phyloP scores from a whole-genome alignment of 2,329 filamentous ascomycete genomes.

The Aspergillus viridinutans region DNA sequence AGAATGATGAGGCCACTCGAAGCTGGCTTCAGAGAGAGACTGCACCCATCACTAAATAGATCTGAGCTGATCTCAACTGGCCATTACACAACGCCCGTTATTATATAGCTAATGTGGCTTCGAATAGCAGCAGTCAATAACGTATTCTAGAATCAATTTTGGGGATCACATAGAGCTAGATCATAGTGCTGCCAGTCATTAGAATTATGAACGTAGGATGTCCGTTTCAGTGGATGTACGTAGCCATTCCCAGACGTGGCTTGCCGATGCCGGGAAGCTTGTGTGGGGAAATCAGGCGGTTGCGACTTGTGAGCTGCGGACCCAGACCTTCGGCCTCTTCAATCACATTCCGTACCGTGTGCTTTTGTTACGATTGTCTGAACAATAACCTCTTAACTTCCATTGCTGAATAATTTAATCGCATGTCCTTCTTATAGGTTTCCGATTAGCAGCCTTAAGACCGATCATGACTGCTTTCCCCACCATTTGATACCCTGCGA shows the following conservation, averaged over 20 bases:
- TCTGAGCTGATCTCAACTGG: not conserved
- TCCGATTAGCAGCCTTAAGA: not conserved
- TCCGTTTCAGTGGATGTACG: not conserved
- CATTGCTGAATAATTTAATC: not conserved
- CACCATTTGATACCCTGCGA: slow-evolving; percentile 13
- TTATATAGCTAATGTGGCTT: not conserved
- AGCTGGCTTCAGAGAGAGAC: slow-evolving; percentile 87
- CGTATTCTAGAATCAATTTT: not conserved
- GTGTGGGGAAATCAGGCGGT: not conserved
- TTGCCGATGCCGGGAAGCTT: slow-evolving; percentile 2
- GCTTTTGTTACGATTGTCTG: not conserved
- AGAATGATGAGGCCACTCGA: slow-evolving; percentile 65
- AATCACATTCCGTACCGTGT: not conserved
- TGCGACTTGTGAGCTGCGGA: not conserved
- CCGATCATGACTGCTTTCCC: slow-evolving; percentile 24
- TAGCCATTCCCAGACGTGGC: slow-evolving; percentile 11
- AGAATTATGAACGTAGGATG: not conserved
- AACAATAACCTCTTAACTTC: not conserved
- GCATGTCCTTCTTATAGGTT: not conserved
- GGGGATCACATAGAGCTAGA: not conserved
- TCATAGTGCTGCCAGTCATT: not conserved
- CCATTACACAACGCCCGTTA: too few species aligned
- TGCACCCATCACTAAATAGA: slow-evolving; percentile 52
- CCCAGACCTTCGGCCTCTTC: not conserved
- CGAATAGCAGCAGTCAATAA: not conserved